Percentiles rank a stretch among this genome's conserved stretches.
Conservation (phyloP, 1,284 basidiomycete genomes). For the Pholiota adiposa region DNA sequence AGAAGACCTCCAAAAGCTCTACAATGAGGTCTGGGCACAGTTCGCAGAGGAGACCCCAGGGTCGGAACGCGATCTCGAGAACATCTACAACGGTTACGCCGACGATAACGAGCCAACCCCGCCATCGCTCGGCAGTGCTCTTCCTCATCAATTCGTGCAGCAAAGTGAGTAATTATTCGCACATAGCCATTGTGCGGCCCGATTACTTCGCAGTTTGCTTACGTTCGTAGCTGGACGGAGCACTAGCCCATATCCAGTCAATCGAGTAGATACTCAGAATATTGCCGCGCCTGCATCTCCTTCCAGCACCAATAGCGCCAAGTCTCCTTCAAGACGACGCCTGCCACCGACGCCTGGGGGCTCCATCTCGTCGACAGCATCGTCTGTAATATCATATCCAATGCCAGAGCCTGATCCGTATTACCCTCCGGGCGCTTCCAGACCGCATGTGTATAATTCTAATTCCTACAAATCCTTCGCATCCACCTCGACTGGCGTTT, state of each 20-base stretch:
- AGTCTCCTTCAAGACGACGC: slow-evolving; percentile 30
- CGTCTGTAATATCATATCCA: slow-evolving; percentile 29
- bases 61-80: slow-evolving; percentile 36
- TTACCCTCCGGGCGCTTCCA: slow-evolving; percentile 29
- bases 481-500: slow-evolving; percentile 29
- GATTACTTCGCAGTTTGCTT: background rate
- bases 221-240: slow-evolving; percentile 14
- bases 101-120: slow-evolving; percentile 26
- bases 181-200: background rate
- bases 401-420: slow-evolving; percentile 45
- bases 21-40: slow-evolving; percentile 72
- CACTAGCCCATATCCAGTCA: slow-evolving; percentile 19
- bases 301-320: slow-evolving; percentile 22
- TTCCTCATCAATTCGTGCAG: slow-evolving; percentile 6
- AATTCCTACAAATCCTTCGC: slow-evolving; percentile 24
- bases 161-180: slow-evolving; percentile 15
- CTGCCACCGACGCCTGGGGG: slow-evolving; percentile 46
- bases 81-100: slow-evolving; percentile 38
- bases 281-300: slow-evolving; percentile 19
- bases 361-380: slow-evolving; percentile 25
- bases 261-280: slow-evolving; percentile 17
- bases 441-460: slow-evolving; percentile 31
- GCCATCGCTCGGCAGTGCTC: slow-evolving; percentile 10
- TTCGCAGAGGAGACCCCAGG: slow-evolving; percentile 48
- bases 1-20: slow-evolving; percentile 70